Conservation (phyloP, 2,329 filamentous ascomycete genomes). For the Apiospora phragmitis region DNA sequence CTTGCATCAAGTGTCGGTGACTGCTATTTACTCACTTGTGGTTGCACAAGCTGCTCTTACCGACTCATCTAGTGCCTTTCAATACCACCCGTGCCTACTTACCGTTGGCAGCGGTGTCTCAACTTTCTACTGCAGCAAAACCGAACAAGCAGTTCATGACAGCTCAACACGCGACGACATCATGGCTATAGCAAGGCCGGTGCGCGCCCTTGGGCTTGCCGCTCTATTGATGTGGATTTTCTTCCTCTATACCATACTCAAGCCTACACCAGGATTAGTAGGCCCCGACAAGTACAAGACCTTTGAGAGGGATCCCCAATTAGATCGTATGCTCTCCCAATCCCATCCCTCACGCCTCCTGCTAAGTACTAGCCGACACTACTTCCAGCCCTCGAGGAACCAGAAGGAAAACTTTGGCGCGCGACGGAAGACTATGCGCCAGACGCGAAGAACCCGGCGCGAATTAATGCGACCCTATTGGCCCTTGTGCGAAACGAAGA, state of each 20-base stretch:
- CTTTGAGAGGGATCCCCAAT: constrained; percentile 74
- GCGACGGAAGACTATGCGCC: constrained; percentile 76
- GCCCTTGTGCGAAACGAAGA: constrained; percentile 93
- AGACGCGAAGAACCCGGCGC: constrained; percentile 71
- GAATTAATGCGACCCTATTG: constrained; percentile 91
- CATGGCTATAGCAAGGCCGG: constrained; percentile 85
- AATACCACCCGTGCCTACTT: background rate
- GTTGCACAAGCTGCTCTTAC: background rate
- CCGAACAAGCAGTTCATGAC: constrained; percentile 25
- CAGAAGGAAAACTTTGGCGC: constrained; percentile 72
- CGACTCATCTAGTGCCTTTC: background rate
- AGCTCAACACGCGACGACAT: constrained; percentile 31
- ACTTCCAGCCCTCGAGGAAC: constrained; percentile 77
- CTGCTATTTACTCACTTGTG: background rate
- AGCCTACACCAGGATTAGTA: constrained; percentile 44
- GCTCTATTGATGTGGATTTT: constrained; percentile 76
- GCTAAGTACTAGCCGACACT: constrained; percentile 8
- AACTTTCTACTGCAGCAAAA: background rate
- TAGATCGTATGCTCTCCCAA: constrained; percentile 67
- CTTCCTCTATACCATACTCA: constrained; percentile 75
- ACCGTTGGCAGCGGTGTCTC: background rate
- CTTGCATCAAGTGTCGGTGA: background rate
- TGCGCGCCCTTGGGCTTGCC: constrained; percentile 74
- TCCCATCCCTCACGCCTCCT: background rate
- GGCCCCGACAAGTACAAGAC: constrained; percentile 40